phyloP scores from a whole-genome alignment of 768 basidiomycete genomes.

The Suillus plorans region DNA sequence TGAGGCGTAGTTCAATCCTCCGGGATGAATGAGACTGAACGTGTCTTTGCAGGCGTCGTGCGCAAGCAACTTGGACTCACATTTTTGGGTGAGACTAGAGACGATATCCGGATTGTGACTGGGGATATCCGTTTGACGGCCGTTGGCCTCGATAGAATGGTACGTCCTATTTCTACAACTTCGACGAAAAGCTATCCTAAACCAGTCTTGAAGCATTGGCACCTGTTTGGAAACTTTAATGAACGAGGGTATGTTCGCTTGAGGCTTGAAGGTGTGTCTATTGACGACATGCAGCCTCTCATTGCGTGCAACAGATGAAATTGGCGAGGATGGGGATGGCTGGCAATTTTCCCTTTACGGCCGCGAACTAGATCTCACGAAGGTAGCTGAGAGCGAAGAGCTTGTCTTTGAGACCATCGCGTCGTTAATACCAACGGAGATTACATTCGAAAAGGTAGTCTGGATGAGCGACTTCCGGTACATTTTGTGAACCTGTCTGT shows the following conservation, averaged over 20 bases:
- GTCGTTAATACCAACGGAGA: slow-evolving; percentile 22
- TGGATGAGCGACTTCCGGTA: slow-evolving; percentile 25
- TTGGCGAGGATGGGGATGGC: slow-evolving; percentile 25
- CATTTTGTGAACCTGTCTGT: not conserved
- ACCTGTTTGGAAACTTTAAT: slow-evolving; percentile 43
- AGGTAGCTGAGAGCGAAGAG: slow-evolving; percentile 18
- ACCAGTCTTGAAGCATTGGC: slow-evolving; percentile 37
- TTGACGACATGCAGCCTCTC: slow-evolving; percentile 23
- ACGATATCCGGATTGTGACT: slow-evolving; percentile 24
- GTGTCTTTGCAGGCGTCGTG: not conserved
- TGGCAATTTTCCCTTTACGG: slow-evolving; percentile 33
- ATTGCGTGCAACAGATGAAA: slow-evolving; percentile 33
- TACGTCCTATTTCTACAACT: slow-evolving; percentile 14
- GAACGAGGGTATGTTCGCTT: not conserved
- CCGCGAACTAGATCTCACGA: slow-evolving; percentile 19
- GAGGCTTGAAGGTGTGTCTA: not conserved
- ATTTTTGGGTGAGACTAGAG: slow-evolving; percentile 30
- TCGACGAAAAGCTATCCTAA: not conserved
- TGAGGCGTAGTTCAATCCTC: too few relatives aligned
- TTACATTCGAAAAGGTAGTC: slow-evolving; percentile 24
- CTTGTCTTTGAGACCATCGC: slow-evolving; percentile 16
- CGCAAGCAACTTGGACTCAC: slow-evolving; percentile 11
- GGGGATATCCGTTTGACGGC: slow-evolving; percentile 36
- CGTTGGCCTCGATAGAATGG: slow-evolving; percentile 39
- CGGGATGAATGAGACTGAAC: not conserved